Evolutionary conservation across 2,329 filamentous ascomycete species (phyloP).

Genomic region (Mariannaea sp.): DNA sequence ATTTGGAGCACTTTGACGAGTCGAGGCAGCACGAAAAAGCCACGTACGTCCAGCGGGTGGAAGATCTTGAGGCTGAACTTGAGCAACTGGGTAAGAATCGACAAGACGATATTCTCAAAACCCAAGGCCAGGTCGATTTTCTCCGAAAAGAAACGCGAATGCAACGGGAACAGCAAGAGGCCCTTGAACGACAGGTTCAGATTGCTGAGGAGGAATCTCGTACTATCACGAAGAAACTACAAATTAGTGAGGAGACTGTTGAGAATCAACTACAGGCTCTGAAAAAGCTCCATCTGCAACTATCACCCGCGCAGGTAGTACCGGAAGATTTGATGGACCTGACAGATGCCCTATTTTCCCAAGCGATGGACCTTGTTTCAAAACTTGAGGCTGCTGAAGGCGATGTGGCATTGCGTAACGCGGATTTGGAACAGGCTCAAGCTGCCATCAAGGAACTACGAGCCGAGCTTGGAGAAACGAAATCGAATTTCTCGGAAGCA

Average conservation of each 20-base stretch:
- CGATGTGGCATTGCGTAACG: slow-evolving; percentile 62
- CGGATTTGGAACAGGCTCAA: slow-evolving; percentile 66
- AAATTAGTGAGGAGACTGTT: slow-evolving; percentile 55
- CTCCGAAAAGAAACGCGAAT: slow-evolving; percentile 64
- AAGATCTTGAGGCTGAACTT: slow-evolving; percentile 72
- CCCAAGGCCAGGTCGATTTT: slow-evolving; percentile 66
- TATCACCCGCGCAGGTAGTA: slow-evolving; percentile 57
- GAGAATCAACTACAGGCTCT: slow-evolving; percentile 60
- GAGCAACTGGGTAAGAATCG: slow-evolving; percentile 64
- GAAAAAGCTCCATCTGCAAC: slow-evolving; percentile 61
- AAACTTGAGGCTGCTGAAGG: slow-evolving; percentile 65
- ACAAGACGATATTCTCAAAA: slow-evolving; percentile 61
- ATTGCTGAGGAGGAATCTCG: slow-evolving; percentile 59
- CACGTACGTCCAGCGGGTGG: slow-evolving; percentile 69
- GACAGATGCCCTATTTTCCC: slow-evolving; percentile 62
- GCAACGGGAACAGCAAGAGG: slow-evolving; percentile 63
- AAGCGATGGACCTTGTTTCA: slow-evolving; percentile 62
- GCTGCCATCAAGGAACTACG: slow-evolving; percentile 60
- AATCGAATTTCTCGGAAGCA: slow-evolving; percentile 56
- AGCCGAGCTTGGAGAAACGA: slow-evolving; percentile 58
- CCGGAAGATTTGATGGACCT: slow-evolving; percentile 64
- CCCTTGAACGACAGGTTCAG: slow-evolving; percentile 62
- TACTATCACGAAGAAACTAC: slow-evolving; percentile 55
- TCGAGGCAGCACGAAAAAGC: slow-evolving; percentile 82
- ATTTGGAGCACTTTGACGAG: slow-evolving; percentile 82